Base-by-base conservation (phyloP, 2,329 filamentous ascomycete species). In the Arthrobotrys entomopaga region DNA sequence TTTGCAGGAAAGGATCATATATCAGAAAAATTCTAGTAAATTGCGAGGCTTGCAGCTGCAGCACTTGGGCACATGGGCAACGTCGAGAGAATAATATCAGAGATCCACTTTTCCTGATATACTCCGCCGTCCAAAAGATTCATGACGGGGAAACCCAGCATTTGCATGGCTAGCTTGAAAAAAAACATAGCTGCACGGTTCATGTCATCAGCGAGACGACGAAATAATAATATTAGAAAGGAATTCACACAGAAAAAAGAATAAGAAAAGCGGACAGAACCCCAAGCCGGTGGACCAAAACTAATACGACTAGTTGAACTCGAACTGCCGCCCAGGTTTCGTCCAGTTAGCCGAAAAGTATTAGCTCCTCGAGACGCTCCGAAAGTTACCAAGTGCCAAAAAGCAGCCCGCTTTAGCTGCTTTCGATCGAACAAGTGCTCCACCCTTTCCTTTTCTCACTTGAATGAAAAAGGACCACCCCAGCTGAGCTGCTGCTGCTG, bases 81-180 rank as follows among this genome's bases (percentile, higher is more conserved):
- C 29, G 29, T 34, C 29, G 29, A 34, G 2, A 34, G 38, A 58
- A 13, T 24, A 58, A 58, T 34, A 34, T 10, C n/a, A 43, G 29
- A 40, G 54, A 46, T 46, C 54, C 54, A 58, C 54, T 58, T 56
- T 40, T 56, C 6, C 19, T 11, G 8, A 53, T 26, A 34, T 22
- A 53, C 20, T 13, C 26, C n/a, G 15, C 26, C n/a, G 15, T 46
- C 13, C 42, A n/a, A n/a, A 26, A 26, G 20, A 26, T n/a, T 11
- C 50, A 53, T 1, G 10, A n/a, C 24, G 16, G 42, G 42, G 42
- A 46, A 46, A 15, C 42, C 15, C 13, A 46, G 42, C 50, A 29
- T 22, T 13, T 50, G 48, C 48, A 13, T 13, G 8, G 11, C 48
- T 13, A 22, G 20, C 20, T 13, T 50, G 3, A 46, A 19, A 19